Conservation (phyloP, 1,284 basidiomycete genomes). For the Papiliotrema laurentii region DNA sequence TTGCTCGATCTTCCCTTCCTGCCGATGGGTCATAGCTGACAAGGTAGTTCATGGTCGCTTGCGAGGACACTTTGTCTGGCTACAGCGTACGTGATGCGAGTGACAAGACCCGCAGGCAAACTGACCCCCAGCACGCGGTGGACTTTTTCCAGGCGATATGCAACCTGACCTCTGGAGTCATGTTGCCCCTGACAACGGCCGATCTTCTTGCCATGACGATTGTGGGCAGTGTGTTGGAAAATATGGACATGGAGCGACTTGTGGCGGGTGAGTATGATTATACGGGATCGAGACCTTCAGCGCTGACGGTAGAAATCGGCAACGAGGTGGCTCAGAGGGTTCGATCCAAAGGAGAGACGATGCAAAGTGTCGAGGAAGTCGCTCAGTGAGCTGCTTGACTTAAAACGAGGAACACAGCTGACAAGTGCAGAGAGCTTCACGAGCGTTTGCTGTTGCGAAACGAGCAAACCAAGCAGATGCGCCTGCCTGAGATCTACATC, state of each 20-base stretch:
- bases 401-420: background rate
- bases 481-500: slow-evolving; percentile 94
- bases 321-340: slow-evolving; percentile 89
- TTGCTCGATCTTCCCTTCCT: slow-evolving; percentile 4
- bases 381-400: slow-evolving; percentile 53
- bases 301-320: slow-evolving; percentile 64
- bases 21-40: slow-evolving; percentile 13
- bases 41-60: slow-evolving; percentile 88
- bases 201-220: slow-evolving; percentile 96
- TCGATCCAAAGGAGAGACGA: slow-evolving; percentile 61
- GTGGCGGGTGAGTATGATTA: slow-evolving; percentile 51
- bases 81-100: slow-evolving; percentile 62
- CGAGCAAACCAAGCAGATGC: slow-evolving; percentile 93
- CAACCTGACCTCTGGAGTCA: slow-evolving; percentile 84
- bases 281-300: background rate
- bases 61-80: slow-evolving; percentile 92
- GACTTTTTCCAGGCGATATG: slow-evolving; percentile 95
- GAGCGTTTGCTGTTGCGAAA: slow-evolving; percentile 86
- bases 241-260: slow-evolving; percentile 96
- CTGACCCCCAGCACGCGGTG: slow-evolving; percentile 66
- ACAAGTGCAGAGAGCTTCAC: slow-evolving; percentile 58
- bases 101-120: too few species aligned
- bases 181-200: slow-evolving; percentile 94
- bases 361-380: slow-evolving; percentile 91
- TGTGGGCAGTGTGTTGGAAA: slow-evolving; percentile 89